Conservation (phyloP, 495 filamentous ascomycete genomes). For the Durotheca rogersii region DNA sequence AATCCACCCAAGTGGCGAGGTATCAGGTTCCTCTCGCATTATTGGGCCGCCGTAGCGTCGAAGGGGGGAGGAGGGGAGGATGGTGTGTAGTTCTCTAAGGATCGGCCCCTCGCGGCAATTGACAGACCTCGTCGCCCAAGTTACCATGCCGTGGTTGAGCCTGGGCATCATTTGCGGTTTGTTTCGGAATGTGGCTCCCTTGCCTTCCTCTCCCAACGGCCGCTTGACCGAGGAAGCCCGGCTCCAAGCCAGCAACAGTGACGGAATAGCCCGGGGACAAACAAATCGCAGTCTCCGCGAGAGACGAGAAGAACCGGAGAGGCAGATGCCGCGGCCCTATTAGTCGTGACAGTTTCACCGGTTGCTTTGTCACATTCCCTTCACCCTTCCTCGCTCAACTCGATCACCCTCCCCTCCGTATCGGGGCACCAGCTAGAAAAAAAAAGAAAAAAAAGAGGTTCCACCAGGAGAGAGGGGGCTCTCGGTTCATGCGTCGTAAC, state of each 20-base stretch:
- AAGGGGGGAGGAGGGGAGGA: slow-evolving; percentile 20
- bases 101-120: slow-evolving; percentile 26
- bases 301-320: not conserved
- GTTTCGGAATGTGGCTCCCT: slow-evolving; percentile 21
- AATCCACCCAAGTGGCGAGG: slow-evolving; percentile 30
- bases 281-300: not conserved
- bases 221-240: slow-evolving; percentile 7
- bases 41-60: slow-evolving; percentile 28
- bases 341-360: not conserved
- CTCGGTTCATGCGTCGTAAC: slow-evolving; percentile 1
- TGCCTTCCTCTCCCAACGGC: slow-evolving; percentile 2
- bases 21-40: slow-evolving; percentile 18
- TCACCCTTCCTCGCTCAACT: not conserved
- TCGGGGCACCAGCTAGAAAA: too few species aligned
- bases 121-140: slow-evolving; percentile 16
- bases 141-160: slow-evolving; percentile 21
- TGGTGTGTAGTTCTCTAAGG: slow-evolving; percentile 12
- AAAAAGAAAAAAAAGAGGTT: too few species aligned
- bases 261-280: not conserved
- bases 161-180: slow-evolving; percentile 15
- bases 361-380: not conserved
- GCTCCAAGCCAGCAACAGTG: slow-evolving; percentile 5
- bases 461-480: not conserved
- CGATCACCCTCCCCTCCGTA: too few species aligned
- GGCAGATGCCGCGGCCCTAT: not conserved